These are phyloP conservation scores for Centaurea solstitialis DNA, from an alignment of 129 eudicot species.

Conservation along the genomic window DNA sequence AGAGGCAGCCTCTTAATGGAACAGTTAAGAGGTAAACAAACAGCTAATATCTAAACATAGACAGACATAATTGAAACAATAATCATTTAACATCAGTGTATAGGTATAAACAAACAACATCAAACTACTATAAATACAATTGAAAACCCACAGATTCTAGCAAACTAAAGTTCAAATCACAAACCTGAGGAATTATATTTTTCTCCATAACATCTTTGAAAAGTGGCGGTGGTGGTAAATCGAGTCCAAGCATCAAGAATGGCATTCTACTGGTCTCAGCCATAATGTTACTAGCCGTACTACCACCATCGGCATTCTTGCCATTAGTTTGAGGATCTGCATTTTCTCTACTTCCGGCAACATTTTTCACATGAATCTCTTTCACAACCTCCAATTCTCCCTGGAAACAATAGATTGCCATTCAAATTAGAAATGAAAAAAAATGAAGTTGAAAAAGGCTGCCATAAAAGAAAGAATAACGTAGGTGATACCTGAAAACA, in stretches of 20 bases:
- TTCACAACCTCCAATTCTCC: conserved; percentile 95
- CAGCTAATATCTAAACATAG: too few relatives aligned
- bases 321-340: conserved; percentile 42
- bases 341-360: conserved; percentile 40
- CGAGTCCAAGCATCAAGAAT: conserved; percentile 93
- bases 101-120: too few relatives aligned
- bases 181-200: conserved; percentile 94
- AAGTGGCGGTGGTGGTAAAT: conserved; percentile 95
- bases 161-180: not conserved
- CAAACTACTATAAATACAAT: too few relatives aligned
- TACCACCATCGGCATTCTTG: conserved; percentile 37
- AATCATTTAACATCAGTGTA: too few relatives aligned
- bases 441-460: not conserved
- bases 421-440: not conserved
- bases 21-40: too few relatives aligned
- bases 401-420: conserved; percentile 21
- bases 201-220: conserved; percentile 94
- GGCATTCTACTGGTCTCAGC: conserved; percentile 77
- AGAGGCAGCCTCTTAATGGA: too few relatives aligned
- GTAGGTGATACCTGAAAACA: conserved; percentile 74
- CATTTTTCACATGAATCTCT: conserved; percentile 52
- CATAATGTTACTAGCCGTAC: conserved; percentile 30
- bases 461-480: not conserved
- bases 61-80: too few relatives aligned
- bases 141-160: not conserved